phyloP scores from a whole-genome alignment of 1,284 basidiomycete species.

The Agaricales sp. region DNA sequence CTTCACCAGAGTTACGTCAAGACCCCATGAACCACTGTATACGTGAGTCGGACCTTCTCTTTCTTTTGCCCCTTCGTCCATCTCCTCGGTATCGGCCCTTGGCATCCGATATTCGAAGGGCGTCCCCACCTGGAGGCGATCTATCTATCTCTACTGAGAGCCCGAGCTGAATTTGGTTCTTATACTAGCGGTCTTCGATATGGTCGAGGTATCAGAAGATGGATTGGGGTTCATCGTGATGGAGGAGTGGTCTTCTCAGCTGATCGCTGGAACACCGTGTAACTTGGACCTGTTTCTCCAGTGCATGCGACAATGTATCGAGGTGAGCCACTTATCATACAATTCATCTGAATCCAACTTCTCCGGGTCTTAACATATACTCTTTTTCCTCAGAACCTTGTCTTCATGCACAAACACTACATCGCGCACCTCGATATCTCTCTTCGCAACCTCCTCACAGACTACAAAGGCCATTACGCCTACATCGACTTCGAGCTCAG shows the following conservation, averaged over 20 bases:
- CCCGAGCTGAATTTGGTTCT: conserved; percentile 5
- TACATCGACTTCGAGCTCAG: conserved; percentile 70
- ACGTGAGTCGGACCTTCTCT: conserved; percentile 34
- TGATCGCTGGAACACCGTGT: conserved; percentile 40
- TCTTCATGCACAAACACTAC: conserved; percentile 56
- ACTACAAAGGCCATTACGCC: conserved; percentile 51
- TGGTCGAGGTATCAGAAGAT: conserved; percentile 45
- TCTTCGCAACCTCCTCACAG: conserved; percentile 53
- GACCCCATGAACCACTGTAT: conserved; percentile 67
- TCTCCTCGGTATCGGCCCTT: neutral
- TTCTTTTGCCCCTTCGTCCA: neutral
- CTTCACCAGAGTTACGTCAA: conserved; percentile 35
- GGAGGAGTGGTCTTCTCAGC: conserved; percentile 66
- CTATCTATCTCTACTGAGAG: conserved; percentile 3
- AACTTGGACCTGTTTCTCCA: conserved; percentile 42
- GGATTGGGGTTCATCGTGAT: conserved; percentile 58
- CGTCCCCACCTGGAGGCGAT: neutral
- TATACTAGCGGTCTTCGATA: conserved; percentile 46
- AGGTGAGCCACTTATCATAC: conserved; percentile 28
- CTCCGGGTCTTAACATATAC: conserved; percentile 3
- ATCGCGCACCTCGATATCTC: conserved; percentile 67
- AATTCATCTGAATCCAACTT: neutral
- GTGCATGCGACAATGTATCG: conserved; percentile 54
- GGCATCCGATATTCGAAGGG: neutral
- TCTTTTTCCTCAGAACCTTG: conserved; percentile 36